Percentiles rank a stretch among this genome's conserved stretches.
These are phyloP conservation scores for Lanmaoa rubissima DNA, from an alignment of 768 basidiomycete species.

Conservation along the genomic window DNA sequence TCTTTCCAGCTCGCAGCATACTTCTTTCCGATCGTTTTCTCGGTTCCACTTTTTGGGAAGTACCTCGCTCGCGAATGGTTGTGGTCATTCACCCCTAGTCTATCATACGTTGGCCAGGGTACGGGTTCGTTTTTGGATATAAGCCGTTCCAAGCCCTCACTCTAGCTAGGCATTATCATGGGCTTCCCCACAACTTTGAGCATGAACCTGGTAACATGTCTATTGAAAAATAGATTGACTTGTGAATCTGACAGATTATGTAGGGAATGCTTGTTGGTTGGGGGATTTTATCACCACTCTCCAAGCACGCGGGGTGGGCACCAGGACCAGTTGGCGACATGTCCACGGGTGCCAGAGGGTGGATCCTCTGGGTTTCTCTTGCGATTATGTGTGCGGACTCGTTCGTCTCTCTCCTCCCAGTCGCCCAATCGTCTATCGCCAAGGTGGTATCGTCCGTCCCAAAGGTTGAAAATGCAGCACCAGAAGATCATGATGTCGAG, in stretches of 20 bases:
- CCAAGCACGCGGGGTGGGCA: constrained; percentile 85
- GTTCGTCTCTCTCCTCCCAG: constrained; percentile 80
- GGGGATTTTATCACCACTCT: constrained; percentile 88
- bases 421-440: constrained; percentile 52
- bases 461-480: constrained; percentile 23
- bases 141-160: not conserved
- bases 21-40: constrained; percentile 86
- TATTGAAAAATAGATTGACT: constrained; percentile 14
- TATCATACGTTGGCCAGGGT: constrained; percentile 93
- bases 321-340: constrained; percentile 90
- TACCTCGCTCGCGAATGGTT: constrained; percentile 86
- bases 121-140: not conserved
- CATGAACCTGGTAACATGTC: constrained; percentile 74
- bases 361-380: constrained; percentile 95
- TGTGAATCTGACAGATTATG: not conserved
- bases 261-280: constrained; percentile 97
- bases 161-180: constrained; percentile 85
- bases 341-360: constrained; percentile 85
- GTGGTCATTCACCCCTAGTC: constrained; percentile 90
- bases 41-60: constrained; percentile 81
- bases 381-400: constrained; percentile 96
- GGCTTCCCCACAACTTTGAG: constrained; percentile 91
- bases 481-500: constrained; percentile 64
- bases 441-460: constrained; percentile 32
- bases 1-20: constrained; percentile 69